Base-by-base conservation (phyloP, 176 grass and related monocot genomes). In the Pharus latifolius region DNA sequence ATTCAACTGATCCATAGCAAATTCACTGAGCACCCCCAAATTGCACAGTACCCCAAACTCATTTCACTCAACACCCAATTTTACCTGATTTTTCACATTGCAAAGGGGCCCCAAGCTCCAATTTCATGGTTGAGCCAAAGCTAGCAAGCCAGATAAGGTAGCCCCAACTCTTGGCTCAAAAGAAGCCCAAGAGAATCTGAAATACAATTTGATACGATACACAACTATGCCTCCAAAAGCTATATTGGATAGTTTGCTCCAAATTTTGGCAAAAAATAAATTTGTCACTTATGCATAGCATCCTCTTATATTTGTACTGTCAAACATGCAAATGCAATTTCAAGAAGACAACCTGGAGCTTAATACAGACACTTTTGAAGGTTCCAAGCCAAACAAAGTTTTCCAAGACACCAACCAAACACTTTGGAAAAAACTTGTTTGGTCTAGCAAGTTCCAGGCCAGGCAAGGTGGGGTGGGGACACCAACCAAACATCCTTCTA, bases 81-180 rank as follows among this genome's bases (percentile, higher is more conserved):
- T 49, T n/a, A n/a, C n/a, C n/a, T n/a, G n/a, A 67, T 67, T n/a
- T 33, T 29, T 67, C 44, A 50, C 45, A 67, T 23, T n/a, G n/a
- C n/a, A n/a, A n/a, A n/a, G n/a, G n/a, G n/a, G n/a, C n/a, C n/a
- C n/a, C n/a, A n/a, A n/a, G n/a, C n/a, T n/a, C n/a, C n/a, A n/a
- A n/a, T n/a, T n/a, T n/a, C n/a, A n/a, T n/a, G n/a, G n/a, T n/a
- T n/a, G n/a, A n/a, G n/a, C n/a, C n/a, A n/a, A n/a, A n/a, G n/a
- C n/a, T n/a, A n/a, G n/a, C n/a, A n/a, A n/a, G n/a, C n/a, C n/a
- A n/a, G n/a, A n/a, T n/a, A n/a, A n/a, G n/a, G n/a, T n/a, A n/a
- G n/a, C n/a, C n/a, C n/a, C n/a, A n/a, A n/a, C n/a, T n/a, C n/a
- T n/a, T n/a, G n/a, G 26, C 18, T 33, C 41, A 16, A 22, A 19